Percentiles rank a stretch among this genome's conserved stretches.
These are phyloP conservation scores for Skeletonema menzelii DNA, from an alignment of 108 stramenopile genomes.

Conservation along the genomic window DNA sequence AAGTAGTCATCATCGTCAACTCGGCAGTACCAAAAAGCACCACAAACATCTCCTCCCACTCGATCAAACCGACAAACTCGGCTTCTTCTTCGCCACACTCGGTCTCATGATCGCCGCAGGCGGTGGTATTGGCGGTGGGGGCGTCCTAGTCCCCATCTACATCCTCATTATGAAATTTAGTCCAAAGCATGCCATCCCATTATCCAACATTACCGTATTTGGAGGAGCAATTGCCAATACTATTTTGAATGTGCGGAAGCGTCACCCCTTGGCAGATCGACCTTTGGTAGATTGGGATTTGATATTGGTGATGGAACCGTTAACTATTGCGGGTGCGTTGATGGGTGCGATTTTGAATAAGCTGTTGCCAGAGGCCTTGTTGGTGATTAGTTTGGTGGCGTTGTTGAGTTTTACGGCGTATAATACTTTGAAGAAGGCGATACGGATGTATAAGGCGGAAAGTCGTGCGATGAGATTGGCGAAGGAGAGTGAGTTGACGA, in stretches of 20 bases:
- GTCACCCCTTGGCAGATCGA: slow-evolving; percentile 88
- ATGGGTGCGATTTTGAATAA: slow-evolving; percentile 89
- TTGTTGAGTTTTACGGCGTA: slow-evolving; percentile 81
- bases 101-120: slow-evolving; percentile 92
- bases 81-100: slow-evolving; percentile 74
- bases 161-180: slow-evolving; percentile 85
- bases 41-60: slow-evolving; percentile 54
- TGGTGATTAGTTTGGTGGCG: slow-evolving; percentile 81
- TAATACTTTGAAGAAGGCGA: slow-evolving; percentile 83
- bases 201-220: slow-evolving; percentile 91
- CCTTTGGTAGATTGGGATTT: slow-evolving; percentile 97
- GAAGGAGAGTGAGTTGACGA: slow-evolving; percentile 45
- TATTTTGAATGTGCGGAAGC: slow-evolving; percentile 77
- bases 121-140: slow-evolving; percentile 93
- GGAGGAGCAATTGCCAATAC: slow-evolving; percentile 89
- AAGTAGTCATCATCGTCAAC: neutral
- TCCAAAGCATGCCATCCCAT: slow-evolving; percentile 90
- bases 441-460: slow-evolving; percentile 88
- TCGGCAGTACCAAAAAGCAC: neutral
- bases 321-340: slow-evolving; percentile 91
- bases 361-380: slow-evolving; percentile 77
- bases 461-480: slow-evolving; percentile 35
- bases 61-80: slow-evolving; percentile 58
- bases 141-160: slow-evolving; percentile 93
- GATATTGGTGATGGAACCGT: slow-evolving; percentile 95